Evolutionary conservation across 495 filamentous ascomycete species (phyloP).

Genomic region (Neurospora sublineolata): DNA sequence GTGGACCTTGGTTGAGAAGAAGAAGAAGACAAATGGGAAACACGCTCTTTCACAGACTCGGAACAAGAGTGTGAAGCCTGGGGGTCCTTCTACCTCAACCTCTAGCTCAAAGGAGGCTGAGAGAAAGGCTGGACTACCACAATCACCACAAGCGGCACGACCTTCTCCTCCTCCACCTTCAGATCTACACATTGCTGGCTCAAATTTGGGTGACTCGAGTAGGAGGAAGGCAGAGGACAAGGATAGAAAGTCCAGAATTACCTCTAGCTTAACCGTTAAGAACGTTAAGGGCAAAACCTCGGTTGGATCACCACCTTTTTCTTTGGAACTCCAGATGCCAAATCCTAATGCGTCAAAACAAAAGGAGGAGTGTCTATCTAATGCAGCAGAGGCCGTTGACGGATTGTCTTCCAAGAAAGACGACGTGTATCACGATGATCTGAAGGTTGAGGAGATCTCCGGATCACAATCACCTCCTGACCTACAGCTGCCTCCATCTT

Average conservation of each 20-base stretch:
- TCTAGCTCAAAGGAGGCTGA: background rate
- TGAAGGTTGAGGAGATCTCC: background rate
- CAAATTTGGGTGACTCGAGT: background rate
- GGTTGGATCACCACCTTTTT: background rate
- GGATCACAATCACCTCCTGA: background rate
- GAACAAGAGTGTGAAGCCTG: background rate
- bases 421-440: background rate
- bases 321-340: background rate
- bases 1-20: background rate
- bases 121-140: background rate
- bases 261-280: background rate
- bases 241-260: no score
- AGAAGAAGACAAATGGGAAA: background rate
- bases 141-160: background rate
- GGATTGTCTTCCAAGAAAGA: background rate
- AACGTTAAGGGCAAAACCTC: background rate
- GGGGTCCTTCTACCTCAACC: background rate
- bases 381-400: background rate
- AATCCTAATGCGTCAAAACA: background rate
- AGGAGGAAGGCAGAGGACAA: background rate
- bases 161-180: background rate
- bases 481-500: background rate
- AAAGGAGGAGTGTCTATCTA: background rate
- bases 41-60: background rate
- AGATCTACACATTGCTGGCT: background rate